Base-by-base conservation (phyloP, 2,329 filamentous ascomycete species). In the Chaetothyriales sp. region DNA sequence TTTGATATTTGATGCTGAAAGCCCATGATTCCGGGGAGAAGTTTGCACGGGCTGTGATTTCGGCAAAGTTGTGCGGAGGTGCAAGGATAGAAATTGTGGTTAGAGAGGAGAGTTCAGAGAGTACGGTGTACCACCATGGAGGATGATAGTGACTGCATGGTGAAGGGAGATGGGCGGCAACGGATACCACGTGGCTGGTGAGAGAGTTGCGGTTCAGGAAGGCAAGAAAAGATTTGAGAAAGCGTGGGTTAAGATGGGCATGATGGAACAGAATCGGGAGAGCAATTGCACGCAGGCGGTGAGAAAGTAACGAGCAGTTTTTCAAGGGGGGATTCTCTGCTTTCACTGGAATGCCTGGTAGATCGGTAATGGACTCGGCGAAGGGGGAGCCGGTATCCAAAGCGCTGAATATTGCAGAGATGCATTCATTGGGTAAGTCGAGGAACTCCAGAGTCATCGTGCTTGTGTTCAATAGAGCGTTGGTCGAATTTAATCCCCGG, bases 1-100 rank as follows among this genome's bases (percentile, higher is more conserved):
- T 73, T 58, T 87, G 83, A 50, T 77, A 75, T 5, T 74, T 73
- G 55, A 79, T 78, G 51, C 79, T 73, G 59, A 85, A 86, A 20
- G 75, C 75, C 80, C 81, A 84, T 4, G 70, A 70, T 60, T 84
- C 78, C 8, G 71, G 71, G 43, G 78, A 69, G 48, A 77, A 74
- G 25, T 85, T 69, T 52, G 70, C 72, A 4, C 76, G 76, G 18
- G 77, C 77, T 4, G 83, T 67, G 47, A 86, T 69, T 0, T 73
- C 73, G 1, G 81, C 80, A 6, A 89, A 70, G 18, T 80, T 77
- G 3, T 74, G 70, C 0, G 83, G 81, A 5, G 82, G 77, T 0
- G 82, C 81, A 46, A 81, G 65, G 50, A 84, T 67, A 6, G 76
- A 77, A 53, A 84, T 63, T 45, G 72, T 68, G 46, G 70, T 55